Evolutionary conservation across 1,284 basidiomycete species (phyloP).

Genomic region (Cryptococcus sp.): DNA sequence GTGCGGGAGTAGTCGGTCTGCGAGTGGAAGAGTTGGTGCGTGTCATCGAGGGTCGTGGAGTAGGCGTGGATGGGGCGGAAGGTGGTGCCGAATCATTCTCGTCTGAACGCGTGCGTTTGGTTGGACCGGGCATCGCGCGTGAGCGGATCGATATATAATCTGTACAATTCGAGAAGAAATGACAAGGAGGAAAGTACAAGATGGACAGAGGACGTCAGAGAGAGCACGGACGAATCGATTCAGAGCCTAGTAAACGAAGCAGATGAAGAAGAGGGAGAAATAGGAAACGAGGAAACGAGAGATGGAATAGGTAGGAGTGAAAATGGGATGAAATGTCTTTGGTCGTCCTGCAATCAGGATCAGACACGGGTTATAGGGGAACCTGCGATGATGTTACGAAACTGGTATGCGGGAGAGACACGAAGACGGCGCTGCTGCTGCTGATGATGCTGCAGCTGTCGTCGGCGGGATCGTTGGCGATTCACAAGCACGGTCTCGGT

Average conservation of each 20-base stretch:
- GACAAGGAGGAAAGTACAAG: neutral
- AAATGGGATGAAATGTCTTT: neutral
- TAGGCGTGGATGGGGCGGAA: constrained; percentile 13
- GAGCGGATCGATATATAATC: neutral
- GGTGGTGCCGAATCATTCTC: constrained; percentile 10
- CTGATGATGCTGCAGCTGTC: no score
- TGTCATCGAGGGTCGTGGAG: constrained; percentile 14
- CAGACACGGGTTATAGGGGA: neutral
- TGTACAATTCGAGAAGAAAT: neutral
- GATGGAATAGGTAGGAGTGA: constrained; percentile 3
- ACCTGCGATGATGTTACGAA: neutral
- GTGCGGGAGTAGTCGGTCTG: constrained; percentile 3
- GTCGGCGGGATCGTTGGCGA: no score
- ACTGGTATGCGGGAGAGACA: neutral
- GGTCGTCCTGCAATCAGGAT: neutral
- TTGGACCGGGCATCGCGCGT: constrained; percentile 19
- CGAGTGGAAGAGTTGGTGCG: constrained; percentile 10
- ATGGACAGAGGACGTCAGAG: neutral
- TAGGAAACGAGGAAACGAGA: constrained; percentile 1
- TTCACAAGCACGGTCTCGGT: no score
- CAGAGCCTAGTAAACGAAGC: no score
- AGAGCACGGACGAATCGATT: neutral
- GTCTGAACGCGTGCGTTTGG: constrained; percentile 23
- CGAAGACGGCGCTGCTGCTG: no score
- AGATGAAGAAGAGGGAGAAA: neutral